phyloP scores from a whole-genome alignment of 208 protist species.

The Lotmaria passim region DNA sequence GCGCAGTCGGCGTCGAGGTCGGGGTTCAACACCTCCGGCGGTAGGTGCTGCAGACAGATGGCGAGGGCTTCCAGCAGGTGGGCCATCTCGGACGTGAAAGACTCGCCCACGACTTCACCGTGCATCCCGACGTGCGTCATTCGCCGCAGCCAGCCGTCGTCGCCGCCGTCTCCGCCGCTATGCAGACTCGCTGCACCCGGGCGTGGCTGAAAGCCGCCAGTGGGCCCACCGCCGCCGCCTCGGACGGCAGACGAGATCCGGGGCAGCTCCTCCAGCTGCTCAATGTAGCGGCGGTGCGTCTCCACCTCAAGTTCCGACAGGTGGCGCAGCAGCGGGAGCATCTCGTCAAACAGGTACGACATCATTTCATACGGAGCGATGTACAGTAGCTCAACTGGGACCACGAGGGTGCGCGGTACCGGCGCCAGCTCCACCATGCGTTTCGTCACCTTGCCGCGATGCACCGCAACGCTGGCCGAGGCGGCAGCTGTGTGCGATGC shows the following conservation, averaged over 20 bases:
- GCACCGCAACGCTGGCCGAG: conserved; percentile 12
- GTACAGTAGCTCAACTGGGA: conserved; percentile 68
- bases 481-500: background rate
- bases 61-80: conserved; percentile 76
- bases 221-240: background rate
- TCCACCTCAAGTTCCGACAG: conserved; percentile 74
- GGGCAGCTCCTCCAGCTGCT: conserved; percentile 57
- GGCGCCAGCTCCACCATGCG: conserved; percentile 83
- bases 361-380: conserved; percentile 82
- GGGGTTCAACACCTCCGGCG: conserved; percentile 73
- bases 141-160: conserved; percentile 16
- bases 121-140: conserved; percentile 12
- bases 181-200: background rate
- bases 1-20: conserved; percentile 84
- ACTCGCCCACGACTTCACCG: conserved; percentile 35
- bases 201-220: conserved; percentile 12
- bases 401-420: conserved; percentile 44
- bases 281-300: conserved; percentile 67
- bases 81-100: conserved; percentile 79
- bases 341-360: conserved; percentile 86
- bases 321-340: conserved; percentile 71
- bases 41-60: conserved; percentile 76
- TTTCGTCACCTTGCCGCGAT: conserved; percentile 77
- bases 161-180: conserved; percentile 11
- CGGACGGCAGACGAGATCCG: conserved; percentile 21